Evolutionary conservation across 768 basidiomycete species (phyloP).

Genomic region (Exidia glandulosa): DNA sequence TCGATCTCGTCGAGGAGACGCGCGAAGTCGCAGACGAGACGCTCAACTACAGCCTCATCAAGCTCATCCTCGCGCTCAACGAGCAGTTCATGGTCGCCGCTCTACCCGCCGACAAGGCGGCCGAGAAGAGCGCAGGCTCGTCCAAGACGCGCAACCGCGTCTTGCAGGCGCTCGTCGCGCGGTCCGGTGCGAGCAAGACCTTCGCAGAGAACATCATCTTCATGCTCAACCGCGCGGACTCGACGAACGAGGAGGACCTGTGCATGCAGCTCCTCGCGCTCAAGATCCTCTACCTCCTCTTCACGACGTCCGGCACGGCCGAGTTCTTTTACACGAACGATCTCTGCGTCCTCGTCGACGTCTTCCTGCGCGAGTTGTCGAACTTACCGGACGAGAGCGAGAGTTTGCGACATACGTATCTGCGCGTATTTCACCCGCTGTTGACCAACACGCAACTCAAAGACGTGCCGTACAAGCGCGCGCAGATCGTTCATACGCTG

Average conservation of each 20-base stretch:
- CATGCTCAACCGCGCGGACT: slow-evolving; percentile 91
- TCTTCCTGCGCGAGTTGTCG: slow-evolving; percentile 87
- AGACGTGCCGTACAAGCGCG: slow-evolving; percentile 78
- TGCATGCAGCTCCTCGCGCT: slow-evolving; percentile 92
- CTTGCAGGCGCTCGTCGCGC: slow-evolving; percentile 70
- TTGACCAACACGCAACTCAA: slow-evolving; percentile 89
- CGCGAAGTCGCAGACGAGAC: slow-evolving; percentile 79
- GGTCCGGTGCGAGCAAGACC: slow-evolving; percentile 79
- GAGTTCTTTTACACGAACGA: slow-evolving; percentile 99
- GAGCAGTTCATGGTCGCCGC: slow-evolving; percentile 11
- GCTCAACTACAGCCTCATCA: slow-evolving; percentile 92
- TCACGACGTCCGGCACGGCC: slow-evolving; percentile 83
- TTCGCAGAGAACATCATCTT: slow-evolving; percentile 99
- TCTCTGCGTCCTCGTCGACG: slow-evolving; percentile 89
- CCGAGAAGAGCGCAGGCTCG: slow-evolving; percentile 12
- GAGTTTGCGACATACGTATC: slow-evolving; percentile 93
- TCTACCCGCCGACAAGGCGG: slow-evolving; percentile 31
- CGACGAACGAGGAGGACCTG: slow-evolving; percentile 78
- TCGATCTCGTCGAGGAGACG: slow-evolving; percentile 90
- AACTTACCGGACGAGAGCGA: slow-evolving; percentile 91
- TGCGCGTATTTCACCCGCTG: slow-evolving; percentile 91
- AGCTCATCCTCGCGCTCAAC: slow-evolving; percentile 42
- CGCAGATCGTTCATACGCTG: slow-evolving; percentile 74
- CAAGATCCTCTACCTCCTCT: slow-evolving; percentile 89
- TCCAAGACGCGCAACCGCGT: slow-evolving; percentile 69